phyloP scores from a whole-genome alignment of 164 flowering plant genomes.

The Buxus sempervirens region DNA sequence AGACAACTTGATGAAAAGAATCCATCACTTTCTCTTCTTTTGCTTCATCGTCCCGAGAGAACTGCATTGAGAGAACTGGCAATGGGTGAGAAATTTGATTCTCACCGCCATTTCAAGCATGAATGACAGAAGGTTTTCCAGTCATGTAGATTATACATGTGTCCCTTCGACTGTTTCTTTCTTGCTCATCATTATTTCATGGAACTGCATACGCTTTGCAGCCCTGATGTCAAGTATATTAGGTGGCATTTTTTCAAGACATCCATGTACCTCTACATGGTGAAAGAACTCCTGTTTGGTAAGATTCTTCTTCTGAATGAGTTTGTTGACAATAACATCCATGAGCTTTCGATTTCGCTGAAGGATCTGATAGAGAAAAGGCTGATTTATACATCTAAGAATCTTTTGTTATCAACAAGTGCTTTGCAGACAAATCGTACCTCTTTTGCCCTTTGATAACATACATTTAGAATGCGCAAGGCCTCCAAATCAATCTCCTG shows the following conservation, averaged over 20 bases:
- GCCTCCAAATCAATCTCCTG: slow-evolving; percentile 94
- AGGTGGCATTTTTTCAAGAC: slow-evolving; percentile 54
- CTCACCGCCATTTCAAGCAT: neutral
- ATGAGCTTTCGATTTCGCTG: slow-evolving; percentile 52
- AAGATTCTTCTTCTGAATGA: slow-evolving; percentile 67
- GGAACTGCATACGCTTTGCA: slow-evolving; percentile 48
- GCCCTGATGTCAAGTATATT: slow-evolving; percentile 57
- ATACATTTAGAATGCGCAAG: slow-evolving; percentile 45
- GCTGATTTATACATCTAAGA: neutral
- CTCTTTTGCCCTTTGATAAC: slow-evolving; percentile 83
- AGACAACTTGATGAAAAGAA: too few species aligned
- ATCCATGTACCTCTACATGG: slow-evolving; percentile 65
- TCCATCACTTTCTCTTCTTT: too few species aligned
- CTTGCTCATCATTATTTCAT: slow-evolving; percentile 38
- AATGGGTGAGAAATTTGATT: too few species aligned
- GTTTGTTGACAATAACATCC: slow-evolving; percentile 73
- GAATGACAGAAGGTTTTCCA: neutral
- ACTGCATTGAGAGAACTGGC: too few species aligned
- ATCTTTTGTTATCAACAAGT: neutral
- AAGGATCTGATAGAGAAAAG: slow-evolving; percentile 51
- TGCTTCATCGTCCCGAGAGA: too few species aligned
- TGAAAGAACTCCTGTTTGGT: slow-evolving; percentile 66
- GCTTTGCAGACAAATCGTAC: slow-evolving; percentile 28
- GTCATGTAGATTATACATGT: slow-evolving; percentile 20
- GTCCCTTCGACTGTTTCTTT: slow-evolving; percentile 27